Conservation (phyloP, 225 moss, liverwort and hornwort species). For the Takakia lepidozioides region DNA sequence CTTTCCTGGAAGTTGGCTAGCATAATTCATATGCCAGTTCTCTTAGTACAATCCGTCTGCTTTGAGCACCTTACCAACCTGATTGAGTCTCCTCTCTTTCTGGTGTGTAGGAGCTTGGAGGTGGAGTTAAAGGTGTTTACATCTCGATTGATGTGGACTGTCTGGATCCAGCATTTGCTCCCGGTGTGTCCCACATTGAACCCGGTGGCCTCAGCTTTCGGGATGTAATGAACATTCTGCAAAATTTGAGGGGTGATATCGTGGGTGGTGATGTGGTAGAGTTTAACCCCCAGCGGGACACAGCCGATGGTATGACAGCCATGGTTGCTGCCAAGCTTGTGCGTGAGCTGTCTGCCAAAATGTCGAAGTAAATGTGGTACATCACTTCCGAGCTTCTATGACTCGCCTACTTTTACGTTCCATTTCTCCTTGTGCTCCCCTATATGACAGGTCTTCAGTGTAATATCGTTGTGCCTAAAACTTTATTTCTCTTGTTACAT, state of each 20-base stretch:
- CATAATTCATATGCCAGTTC: no score
- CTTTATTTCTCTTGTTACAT: no score
- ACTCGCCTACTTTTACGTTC: no score
- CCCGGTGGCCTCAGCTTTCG: constrained; percentile 88
- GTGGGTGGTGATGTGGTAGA: constrained; percentile 96
- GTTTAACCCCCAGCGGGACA: constrained; percentile 97
- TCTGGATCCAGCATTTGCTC: constrained; percentile 91
- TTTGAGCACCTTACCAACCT: no score
- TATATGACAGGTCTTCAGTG: no score
- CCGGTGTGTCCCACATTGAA: constrained; percentile 96
- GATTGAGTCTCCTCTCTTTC: no score
- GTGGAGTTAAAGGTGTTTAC: constrained; percentile 88
- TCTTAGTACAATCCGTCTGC: no score
- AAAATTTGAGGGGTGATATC: constrained; percentile 72
- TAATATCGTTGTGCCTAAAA: no score
- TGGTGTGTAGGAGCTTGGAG: constrained; percentile 49
- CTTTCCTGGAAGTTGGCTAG: no score
- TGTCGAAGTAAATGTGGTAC: constrained; percentile 53
- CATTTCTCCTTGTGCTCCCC: no score
- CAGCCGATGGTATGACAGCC: constrained; percentile 96
- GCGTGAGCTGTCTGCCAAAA: constrained; percentile 84
- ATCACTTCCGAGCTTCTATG: no score
- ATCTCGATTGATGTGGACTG: constrained; percentile 94
- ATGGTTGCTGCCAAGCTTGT: constrained; percentile 99
- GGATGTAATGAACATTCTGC: constrained; percentile 93